Percentiles rank a stretch among this genome's conserved stretches.
Conservation (phyloP, 2,329 filamentous ascomycete genomes). For the Trichoderma afroharzianum region DNA sequence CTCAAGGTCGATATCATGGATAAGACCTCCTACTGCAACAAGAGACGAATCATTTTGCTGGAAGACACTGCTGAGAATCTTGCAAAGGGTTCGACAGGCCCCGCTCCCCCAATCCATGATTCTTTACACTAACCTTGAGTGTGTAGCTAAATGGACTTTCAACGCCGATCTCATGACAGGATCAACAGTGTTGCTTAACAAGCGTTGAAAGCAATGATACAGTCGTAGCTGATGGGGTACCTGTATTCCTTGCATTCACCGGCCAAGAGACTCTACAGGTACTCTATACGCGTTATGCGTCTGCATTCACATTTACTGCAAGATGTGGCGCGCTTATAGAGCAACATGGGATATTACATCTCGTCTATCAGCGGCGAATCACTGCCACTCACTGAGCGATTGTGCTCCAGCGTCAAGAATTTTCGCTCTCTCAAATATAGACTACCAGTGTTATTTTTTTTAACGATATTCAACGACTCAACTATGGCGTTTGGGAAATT, state of each 20-base stretch:
- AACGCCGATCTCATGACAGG: conserved; percentile 28
- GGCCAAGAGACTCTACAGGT: not conserved
- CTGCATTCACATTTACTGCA: not conserved
- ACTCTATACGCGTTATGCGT: not conserved
- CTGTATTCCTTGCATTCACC: not conserved
- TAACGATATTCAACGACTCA: conserved; percentile 11
- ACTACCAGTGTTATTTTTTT: not conserved
- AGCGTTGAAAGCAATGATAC: not conserved
- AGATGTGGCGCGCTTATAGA: not conserved
- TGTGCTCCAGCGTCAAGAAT: not conserved
- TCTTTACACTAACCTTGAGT: conserved; percentile 24
- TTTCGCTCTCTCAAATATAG: not conserved
- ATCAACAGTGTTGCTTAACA: conserved; percentile 14
- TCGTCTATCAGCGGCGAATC: not conserved
- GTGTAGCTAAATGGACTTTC: conserved; percentile 46
- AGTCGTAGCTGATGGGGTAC: not conserved
- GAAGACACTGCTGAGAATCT: conserved; percentile 92
- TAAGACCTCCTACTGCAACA: conserved; percentile 96
- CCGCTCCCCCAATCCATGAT: too few relatives aligned
- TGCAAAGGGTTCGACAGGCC: conserved; percentile 63
- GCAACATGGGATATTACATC: not conserved
- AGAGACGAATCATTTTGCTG: conserved; percentile 81
- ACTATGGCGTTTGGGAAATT: conserved; percentile 1
- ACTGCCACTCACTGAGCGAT: not conserved
- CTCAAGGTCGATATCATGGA: conserved; percentile 98